Percentiles rank a stretch among this genome's conserved stretches.
These are phyloP conservation scores for Zelopaecilomyces penicillatus DNA, from an alignment of 2,329 filamentous ascomycete species.

Conservation along the genomic window DNA sequence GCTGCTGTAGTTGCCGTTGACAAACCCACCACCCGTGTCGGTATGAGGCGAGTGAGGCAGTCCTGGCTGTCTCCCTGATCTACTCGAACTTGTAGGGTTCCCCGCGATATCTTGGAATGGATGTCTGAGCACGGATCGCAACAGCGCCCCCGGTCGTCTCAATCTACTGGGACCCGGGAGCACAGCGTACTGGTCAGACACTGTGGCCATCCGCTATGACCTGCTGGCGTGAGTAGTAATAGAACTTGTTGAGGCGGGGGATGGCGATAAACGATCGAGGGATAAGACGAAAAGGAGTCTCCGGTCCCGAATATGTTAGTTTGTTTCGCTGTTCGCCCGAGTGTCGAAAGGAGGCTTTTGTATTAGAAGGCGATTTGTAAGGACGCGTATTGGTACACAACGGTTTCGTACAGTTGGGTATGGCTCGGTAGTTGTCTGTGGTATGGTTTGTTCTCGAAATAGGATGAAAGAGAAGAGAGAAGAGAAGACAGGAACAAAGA, in stretches of 20 bases:
- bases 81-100: not conserved
- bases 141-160: conserved; percentile 9
- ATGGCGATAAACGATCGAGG: not conserved
- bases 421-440: too few species aligned
- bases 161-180: conserved; percentile 5
- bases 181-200: conserved; percentile 9
- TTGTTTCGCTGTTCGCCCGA: too few species aligned
- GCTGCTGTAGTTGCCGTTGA: too few species aligned
- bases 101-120: conserved; percentile 5
- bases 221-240: not conserved
- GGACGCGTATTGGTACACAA: too few species aligned
- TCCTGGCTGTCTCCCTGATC: too few species aligned
- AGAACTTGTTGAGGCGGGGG: not conserved
- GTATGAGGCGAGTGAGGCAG: too few species aligned
- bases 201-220: conserved; percentile 7
- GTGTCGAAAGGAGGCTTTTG: not conserved
- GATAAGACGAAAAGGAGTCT: too few species aligned
- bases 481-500: not conserved
- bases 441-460: too few species aligned
- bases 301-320: too few species aligned
- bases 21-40: too few species aligned
- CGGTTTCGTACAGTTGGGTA: too few species aligned
- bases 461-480: not conserved
- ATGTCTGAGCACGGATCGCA: conserved; percentile 8
- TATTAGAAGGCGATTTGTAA: not conserved